Percentiles rank a stretch among this genome's conserved stretches.
Evolutionary conservation across 1,139 yeast species (phyloP).

Genomic region (Candida neerlandica): DNA sequence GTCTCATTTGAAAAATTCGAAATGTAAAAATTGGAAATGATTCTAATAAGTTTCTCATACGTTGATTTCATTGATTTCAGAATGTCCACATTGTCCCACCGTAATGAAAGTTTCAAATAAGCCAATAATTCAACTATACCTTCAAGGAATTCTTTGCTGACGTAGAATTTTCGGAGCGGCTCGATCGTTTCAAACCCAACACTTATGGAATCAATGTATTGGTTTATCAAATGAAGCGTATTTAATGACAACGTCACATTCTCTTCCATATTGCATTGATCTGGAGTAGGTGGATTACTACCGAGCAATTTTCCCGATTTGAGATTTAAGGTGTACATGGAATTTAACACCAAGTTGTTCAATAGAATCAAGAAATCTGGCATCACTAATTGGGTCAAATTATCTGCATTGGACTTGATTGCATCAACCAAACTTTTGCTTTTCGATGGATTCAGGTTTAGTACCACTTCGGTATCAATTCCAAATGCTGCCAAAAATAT

Average conservation of each 20-base stretch:
- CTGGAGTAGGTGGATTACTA: conserved; percentile 41
- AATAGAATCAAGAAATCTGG: conserved; percentile 44
- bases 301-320: conserved; percentile 39
- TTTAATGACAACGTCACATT: conserved; percentile 31
- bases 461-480: conserved; percentile 21
- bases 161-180: conserved; percentile 26
- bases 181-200: conserved; percentile 30
- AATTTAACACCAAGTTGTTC: conserved; percentile 42
- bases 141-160: conserved; percentile 39
- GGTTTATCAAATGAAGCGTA: conserved; percentile 38
- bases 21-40: conserved; percentile 36
- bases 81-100: conserved; percentile 27
- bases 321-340: conserved; percentile 34
- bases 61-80: conserved; percentile 23
- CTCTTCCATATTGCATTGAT: conserved; percentile 15
- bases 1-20: conserved; percentile 25
- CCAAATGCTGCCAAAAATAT: conserved; percentile 48
- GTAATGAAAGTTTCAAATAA: conserved; percentile 30
- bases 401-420: conserved; percentile 14
- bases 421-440: conserved; percentile 13
- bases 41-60: conserved; percentile 25
- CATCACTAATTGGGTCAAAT: conserved; percentile 27
- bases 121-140: conserved; percentile 44
- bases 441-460: neutral
- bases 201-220: conserved; percentile 33